A percentile compares a stretch with the other conserved stretches of the same genome.
phyloP scores from a whole-genome alignment of 208 protist species.

The Lotmaria passim region DNA sequence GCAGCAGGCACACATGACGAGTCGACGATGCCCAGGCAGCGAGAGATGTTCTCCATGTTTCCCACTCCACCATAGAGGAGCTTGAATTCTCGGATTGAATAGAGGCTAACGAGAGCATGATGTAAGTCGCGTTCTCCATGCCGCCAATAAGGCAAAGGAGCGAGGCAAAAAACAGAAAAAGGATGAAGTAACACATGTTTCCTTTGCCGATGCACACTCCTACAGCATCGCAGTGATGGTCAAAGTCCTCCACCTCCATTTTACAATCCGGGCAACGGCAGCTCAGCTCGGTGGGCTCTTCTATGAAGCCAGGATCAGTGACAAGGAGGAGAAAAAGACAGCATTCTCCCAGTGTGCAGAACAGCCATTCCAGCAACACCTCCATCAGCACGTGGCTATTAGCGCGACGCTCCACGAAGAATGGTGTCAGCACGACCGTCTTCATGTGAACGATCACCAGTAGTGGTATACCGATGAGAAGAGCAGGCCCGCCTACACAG shows the following conservation, averaged over 20 bases:
- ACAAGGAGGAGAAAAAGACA: constrained; percentile 38
- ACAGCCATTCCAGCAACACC: constrained; percentile 21
- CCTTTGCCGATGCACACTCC: constrained; percentile 75
- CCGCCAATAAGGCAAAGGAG: constrained; percentile 22
- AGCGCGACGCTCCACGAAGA: neutral
- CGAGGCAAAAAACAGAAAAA: constrained; percentile 42
- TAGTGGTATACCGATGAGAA: constrained; percentile 31
- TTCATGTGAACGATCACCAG: constrained; percentile 19
- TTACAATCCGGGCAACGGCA: constrained; percentile 56
- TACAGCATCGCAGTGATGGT: constrained; percentile 84
- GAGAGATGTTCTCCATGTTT: neutral
- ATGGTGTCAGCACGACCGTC: constrained; percentile 15
- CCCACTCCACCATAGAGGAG: neutral
- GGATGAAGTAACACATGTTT: constrained; percentile 79
- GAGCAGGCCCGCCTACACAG: constrained; percentile 27
- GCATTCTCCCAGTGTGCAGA: constrained; percentile 1
- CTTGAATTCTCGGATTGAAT: neutral
- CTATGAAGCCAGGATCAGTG: constrained; percentile 58
- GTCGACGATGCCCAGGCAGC: neutral
- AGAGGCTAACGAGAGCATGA: neutral
- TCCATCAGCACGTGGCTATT: constrained; percentile 3
- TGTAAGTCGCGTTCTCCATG: neutral
- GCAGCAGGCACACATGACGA: constrained; percentile 2
- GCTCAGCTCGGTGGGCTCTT: constrained; percentile 20
- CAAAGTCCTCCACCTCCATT: constrained; percentile 67